Conservation (phyloP, 2,329 filamentous ascomycete genomes). For the Penicillium sp. region DNA sequence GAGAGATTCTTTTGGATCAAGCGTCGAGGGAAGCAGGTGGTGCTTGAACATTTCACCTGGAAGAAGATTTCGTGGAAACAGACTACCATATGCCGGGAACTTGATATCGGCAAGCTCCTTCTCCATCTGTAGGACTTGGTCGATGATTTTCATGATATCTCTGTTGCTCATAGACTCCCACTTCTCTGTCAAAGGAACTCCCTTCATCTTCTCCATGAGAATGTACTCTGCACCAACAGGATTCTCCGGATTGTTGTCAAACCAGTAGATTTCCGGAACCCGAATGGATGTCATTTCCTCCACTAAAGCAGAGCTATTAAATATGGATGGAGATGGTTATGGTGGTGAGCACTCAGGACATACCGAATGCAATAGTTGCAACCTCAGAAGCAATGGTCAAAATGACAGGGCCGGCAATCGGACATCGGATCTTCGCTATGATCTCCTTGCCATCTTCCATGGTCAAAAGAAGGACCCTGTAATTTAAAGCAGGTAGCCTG, state of each 20-base stretch:
- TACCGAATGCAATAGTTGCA: background rate
- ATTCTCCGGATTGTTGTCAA: constrained; percentile 41
- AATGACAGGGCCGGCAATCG: constrained; percentile 27
- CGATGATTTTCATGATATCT: constrained; percentile 30
- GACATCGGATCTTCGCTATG: constrained; percentile 31
- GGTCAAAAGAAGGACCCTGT: constrained; percentile 30
- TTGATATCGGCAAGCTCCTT: constrained; percentile 25
- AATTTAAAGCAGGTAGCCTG: constrained; percentile 13
- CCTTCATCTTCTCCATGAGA: constrained; percentile 42
- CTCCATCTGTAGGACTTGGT: constrained; percentile 33
- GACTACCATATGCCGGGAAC: constrained; percentile 42
- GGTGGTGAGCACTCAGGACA: background rate
- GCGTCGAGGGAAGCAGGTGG: background rate
- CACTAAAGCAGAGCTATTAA: background rate
- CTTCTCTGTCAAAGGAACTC: constrained; percentile 33
- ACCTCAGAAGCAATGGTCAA: constrained; percentile 39
- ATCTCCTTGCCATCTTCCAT: constrained; percentile 28
- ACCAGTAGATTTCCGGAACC: background rate
- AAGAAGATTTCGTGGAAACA: constrained; percentile 26
- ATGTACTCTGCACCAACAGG: constrained; percentile 44
- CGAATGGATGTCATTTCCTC: background rate
- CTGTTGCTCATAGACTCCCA: constrained; percentile 19
- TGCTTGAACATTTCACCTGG: background rate
- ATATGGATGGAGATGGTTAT: background rate
- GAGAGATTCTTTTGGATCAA: background rate